Conservation (phyloP, 441 rosid species). For the Raphanus hybrid region DNA sequence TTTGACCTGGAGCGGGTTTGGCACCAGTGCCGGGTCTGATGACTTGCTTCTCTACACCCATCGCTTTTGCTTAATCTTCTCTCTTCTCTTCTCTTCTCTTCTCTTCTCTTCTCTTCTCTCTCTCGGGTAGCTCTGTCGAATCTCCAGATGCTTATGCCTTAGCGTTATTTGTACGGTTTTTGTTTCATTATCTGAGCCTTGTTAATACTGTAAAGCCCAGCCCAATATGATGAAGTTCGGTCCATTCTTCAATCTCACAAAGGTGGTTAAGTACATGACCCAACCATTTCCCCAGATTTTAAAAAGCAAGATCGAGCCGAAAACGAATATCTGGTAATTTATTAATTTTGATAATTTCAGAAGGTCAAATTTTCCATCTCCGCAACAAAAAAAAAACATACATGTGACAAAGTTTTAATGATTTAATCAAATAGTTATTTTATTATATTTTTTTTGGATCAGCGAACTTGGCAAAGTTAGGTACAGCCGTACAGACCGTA, state of each 20-base stretch:
- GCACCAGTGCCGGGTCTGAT: conserved; percentile 81
- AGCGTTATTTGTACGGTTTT: not conserved
- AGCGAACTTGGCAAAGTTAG: not conserved
- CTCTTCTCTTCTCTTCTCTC: no score
- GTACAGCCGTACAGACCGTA: not conserved
- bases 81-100: not conserved
- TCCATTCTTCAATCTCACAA: not conserved
- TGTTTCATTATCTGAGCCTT: not conserved
- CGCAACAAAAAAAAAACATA: not conserved
- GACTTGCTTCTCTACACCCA: conserved; percentile 88
- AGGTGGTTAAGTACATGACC: not conserved
- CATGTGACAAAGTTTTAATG: not conserved
- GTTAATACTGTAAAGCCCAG: conserved; percentile 8
- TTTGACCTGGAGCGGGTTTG: conserved; percentile 77
- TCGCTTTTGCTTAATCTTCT: conserved; percentile 28
- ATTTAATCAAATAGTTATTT: not conserved
- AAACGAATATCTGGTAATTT: no score
- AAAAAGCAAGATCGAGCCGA: not conserved
- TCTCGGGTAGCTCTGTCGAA: not conserved
- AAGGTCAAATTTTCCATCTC: not conserved
- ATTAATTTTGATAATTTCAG: not conserved
- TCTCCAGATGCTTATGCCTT: not conserved
- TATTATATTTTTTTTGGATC: not conserved
- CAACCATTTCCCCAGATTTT: not conserved
- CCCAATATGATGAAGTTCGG: not conserved